A percentile compares a stretch with the other conserved stretches of the same genome.
Conservation (phyloP, 495 filamentous ascomycete species). For the Penicillium crystallinum region DNA sequence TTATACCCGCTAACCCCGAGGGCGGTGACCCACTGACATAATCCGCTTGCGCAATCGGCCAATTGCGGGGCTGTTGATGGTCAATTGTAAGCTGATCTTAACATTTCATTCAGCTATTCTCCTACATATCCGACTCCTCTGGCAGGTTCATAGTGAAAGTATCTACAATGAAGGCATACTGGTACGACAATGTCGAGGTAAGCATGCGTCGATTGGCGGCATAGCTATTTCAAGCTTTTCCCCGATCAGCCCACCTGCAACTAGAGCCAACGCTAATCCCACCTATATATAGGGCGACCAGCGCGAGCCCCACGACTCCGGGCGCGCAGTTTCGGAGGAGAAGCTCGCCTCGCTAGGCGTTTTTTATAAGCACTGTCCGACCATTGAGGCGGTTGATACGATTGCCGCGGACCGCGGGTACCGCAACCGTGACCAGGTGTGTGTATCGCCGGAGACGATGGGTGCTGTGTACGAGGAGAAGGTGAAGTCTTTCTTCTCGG, state of each 20-base stretch:
- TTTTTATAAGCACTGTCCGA: slow-evolving; percentile 63
- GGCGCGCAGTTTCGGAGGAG: slow-evolving; percentile 51
- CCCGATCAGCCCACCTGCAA: slow-evolving; percentile 5
- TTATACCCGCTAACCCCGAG: slow-evolving; percentile 18
- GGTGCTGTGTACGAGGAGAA: slow-evolving; percentile 77
- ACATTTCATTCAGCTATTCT: background rate
- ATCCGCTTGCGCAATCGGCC: slow-evolving; percentile 31
- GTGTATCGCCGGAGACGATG: slow-evolving; percentile 82
- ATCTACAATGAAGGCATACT: slow-evolving; percentile 70
- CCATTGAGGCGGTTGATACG: slow-evolving; percentile 58
- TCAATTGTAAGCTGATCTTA: slow-evolving; percentile 24
- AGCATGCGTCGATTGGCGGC: slow-evolving; percentile 20
- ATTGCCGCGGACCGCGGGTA: slow-evolving; percentile 75
- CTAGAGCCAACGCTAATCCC: slow-evolving; percentile 10
- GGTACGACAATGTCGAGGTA: slow-evolving; percentile 75
- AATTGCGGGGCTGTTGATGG: slow-evolving; percentile 42
- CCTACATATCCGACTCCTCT: background rate
- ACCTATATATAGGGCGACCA: slow-evolving; percentile 72
- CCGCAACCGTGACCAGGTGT: slow-evolving; percentile 91
- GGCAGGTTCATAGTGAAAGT: background rate
- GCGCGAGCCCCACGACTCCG: slow-evolving; percentile 82
- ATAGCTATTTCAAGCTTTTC: background rate
- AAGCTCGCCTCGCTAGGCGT: slow-evolving; percentile 74
- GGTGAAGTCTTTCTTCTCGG: slow-evolving; percentile 86
- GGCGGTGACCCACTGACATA: slow-evolving; percentile 25